A percentile compares a stretch with the other conserved stretches of the same genome.
Conservation (phyloP, 768 basidiomycete genomes). For the Pleurotus tuber-regium region DNA sequence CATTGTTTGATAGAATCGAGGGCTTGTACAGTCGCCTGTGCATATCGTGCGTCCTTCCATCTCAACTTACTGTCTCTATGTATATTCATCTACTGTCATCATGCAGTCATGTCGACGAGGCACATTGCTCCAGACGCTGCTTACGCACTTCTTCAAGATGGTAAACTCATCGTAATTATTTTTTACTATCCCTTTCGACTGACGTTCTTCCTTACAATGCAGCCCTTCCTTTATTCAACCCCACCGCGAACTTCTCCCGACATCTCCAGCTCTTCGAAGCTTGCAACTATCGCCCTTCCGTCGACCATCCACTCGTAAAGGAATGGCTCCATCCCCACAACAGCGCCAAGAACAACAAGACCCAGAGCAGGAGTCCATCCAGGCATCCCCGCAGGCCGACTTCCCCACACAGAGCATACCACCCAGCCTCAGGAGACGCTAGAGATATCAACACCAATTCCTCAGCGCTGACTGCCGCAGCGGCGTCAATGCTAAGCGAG, state of each 20-base stretch:
- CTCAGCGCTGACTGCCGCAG: slow-evolving; percentile 9
- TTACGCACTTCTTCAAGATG: slow-evolving; percentile 37
- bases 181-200: background rate
- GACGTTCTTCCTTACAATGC: background rate
- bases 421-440: slow-evolving; percentile 7
- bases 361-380: background rate
- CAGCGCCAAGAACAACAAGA: slow-evolving; percentile 2
- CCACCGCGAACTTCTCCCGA: slow-evolving; percentile 42
- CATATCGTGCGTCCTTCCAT: slow-evolving; percentile 42
- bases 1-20: slow-evolving; percentile 52
- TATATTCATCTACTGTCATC: slow-evolving; percentile 8
- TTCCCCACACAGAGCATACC: too few species aligned
- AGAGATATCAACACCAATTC: slow-evolving; percentile 2
- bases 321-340: slow-evolving; percentile 34
- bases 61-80: background rate
- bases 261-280: slow-evolving; percentile 46
- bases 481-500: slow-evolving; percentile 21
- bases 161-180: slow-evolving; percentile 24
- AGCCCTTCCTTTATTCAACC: slow-evolving; percentile 56
- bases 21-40: slow-evolving; percentile 51
- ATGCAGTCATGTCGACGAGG: slow-evolving; percentile 45
- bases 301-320: slow-evolving; percentile 36
- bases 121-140: slow-evolving; percentile 38
- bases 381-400: slow-evolving; percentile 5
- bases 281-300: slow-evolving; percentile 36